These are phyloP conservation scores for Spongispora temasekensis DNA, from an alignment of 1,284 basidiomycete genomes.

Conservation along the genomic window DNA sequence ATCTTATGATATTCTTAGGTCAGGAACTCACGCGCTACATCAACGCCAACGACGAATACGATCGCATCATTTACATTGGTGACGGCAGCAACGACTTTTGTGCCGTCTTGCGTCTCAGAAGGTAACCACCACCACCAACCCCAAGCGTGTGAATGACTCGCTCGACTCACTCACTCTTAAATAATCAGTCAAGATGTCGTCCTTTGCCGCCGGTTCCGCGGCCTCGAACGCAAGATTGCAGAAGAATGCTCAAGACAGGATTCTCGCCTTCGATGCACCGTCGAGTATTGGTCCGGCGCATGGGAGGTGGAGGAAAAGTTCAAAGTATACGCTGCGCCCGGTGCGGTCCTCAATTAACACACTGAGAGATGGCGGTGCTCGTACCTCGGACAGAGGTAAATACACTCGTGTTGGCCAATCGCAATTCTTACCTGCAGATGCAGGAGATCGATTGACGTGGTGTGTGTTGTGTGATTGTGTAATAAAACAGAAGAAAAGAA, in stretches of 20 bases:
- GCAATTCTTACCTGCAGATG: too few species aligned
- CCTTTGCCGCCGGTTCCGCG: conserved; percentile 76
- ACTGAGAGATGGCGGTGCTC: too few species aligned
- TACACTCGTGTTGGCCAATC: too few species aligned
- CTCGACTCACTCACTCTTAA: not conserved
- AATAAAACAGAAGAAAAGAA: too few species aligned
- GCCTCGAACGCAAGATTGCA: conserved; percentile 74
- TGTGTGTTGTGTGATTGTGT: too few species aligned
- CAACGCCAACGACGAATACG: conserved; percentile 56
- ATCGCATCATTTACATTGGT: conserved; percentile 89
- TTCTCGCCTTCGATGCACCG: conserved; percentile 66
- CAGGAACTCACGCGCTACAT: conserved; percentile 88
- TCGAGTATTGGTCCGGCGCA: conserved; percentile 87
- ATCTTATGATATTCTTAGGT: conserved; percentile 45
- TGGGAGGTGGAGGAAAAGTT: conserved; percentile 67
- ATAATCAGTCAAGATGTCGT: conserved; percentile 68
- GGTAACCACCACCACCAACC: conserved; percentile 40
- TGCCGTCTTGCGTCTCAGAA: conserved; percentile 79
- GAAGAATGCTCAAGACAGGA: conserved; percentile 49
- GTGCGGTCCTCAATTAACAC: not conserved
- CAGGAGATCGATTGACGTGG: too few species aligned
- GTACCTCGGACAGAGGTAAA: too few species aligned
- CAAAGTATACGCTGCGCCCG: not conserved
- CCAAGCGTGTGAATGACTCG: too few species aligned
- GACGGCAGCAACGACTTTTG: conserved; percentile 98